These are phyloP conservation scores for Stagonosporopsis rhizophila DNA, from an alignment of 2,329 filamentous ascomycete species.

Conservation along the genomic window DNA sequence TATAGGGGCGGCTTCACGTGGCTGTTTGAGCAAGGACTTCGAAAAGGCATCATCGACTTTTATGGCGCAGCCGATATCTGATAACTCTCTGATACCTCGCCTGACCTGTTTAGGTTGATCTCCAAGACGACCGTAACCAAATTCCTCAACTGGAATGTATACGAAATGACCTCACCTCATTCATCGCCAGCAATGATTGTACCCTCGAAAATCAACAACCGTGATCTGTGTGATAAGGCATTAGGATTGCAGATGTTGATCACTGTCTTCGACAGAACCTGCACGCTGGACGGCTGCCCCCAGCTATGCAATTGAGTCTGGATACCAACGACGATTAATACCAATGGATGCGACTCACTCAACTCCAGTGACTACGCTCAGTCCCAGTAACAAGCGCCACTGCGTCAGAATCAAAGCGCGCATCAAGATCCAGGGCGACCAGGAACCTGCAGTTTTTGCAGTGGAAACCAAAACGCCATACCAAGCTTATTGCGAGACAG, in stretches of 20 bases:
- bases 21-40: slow-evolving; percentile 60
- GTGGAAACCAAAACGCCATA: slow-evolving; percentile 13
- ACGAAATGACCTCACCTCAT: slow-evolving; percentile 3
- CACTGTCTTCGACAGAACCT: background rate
- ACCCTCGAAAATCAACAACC: slow-evolving; percentile 15
- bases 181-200: slow-evolving; percentile 1
- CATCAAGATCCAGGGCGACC: slow-evolving; percentile 10
- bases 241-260: slow-evolving; percentile 5
- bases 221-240: background rate
- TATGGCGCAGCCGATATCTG: slow-evolving; percentile 29
- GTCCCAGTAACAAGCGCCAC: background rate
- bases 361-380: background rate
- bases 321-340: background rate
- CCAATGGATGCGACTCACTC: slow-evolving; percentile 6
- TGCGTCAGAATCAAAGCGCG: slow-evolving; percentile 9
- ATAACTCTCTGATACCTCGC: background rate
- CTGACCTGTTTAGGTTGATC: background rate
- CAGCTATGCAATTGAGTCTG: background rate
- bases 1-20: slow-evolving; percentile 57
- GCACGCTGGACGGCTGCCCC: background rate
- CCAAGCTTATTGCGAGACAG: slow-evolving; percentile 33
- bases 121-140: slow-evolving; percentile 9
- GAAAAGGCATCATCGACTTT: slow-evolving; percentile 56
- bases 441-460: background rate
- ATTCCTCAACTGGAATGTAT: slow-evolving; percentile 17